A percentile compares a stretch with the other conserved stretches of the same genome.
Evolutionary conservation across 2,329 filamentous ascomycete species (phyloP).

Genomic region (Calonectria hongkongensis): DNA sequence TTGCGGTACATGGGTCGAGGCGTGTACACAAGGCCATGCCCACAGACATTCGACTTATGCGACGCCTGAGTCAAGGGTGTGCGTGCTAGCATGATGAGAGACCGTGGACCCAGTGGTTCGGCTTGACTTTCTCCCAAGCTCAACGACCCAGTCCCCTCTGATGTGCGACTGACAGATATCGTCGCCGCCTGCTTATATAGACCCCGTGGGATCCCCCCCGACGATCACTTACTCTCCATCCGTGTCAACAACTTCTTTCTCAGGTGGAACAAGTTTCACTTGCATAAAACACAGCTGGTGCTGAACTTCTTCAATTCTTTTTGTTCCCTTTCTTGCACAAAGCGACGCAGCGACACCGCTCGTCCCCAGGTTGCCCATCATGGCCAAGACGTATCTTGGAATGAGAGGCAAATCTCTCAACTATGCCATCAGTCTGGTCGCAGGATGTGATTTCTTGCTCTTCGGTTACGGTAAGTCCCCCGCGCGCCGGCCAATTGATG

Average conservation of each 20-base stretch:
- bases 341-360: constrained; percentile 21
- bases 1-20: constrained; percentile 28
- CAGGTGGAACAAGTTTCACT: constrained; percentile 32
- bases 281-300: constrained; percentile 24
- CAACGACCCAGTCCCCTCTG: constrained; percentile 40
- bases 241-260: not conserved
- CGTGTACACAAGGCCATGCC: not conserved
- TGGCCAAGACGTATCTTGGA: constrained; percentile 74
- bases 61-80: constrained; percentile 44
- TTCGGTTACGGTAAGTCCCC: constrained; percentile 70
- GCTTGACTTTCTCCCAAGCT: constrained; percentile 44
- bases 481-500: not conserved
- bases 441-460: constrained; percentile 82
- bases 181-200: constrained; percentile 45
- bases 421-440: constrained; percentile 81
- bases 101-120: constrained; percentile 44
- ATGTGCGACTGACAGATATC: constrained; percentile 30
- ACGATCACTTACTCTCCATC: constrained; percentile 25
- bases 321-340: not conserved
- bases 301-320: constrained; percentile 16
- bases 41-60: constrained; percentile 37
- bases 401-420: constrained; percentile 79
- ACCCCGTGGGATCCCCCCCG: constrained; percentile 37
- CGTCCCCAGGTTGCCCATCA: constrained; percentile 41
- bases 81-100: constrained; percentile 34